Evolutionary conservation across 495 filamentous ascomycete species (phyloP), one percentile per base, ranked within the genome.

Genomic region (Aspergillus nanangensis): DNA sequence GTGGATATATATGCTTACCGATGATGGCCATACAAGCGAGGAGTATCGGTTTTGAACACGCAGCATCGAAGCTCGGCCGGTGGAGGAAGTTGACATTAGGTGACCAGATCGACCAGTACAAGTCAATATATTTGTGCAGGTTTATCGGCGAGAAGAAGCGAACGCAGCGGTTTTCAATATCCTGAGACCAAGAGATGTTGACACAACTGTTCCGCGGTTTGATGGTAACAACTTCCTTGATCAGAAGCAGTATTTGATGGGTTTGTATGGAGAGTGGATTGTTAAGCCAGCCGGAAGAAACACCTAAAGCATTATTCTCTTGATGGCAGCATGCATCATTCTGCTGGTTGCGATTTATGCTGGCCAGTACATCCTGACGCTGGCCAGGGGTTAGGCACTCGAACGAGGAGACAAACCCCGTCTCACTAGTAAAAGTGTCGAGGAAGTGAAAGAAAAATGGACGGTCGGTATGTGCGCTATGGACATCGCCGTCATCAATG

Each of bases 101-200:
- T 23, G 57, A 46, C 57, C 57, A 58, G 9, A 61, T 51, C 5
- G 54, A 48, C 57, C 57, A 61, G 14, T 53, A 61, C 3, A 53
- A 41, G 0, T 41, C 45, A 1, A 61, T 39, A 11, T 40, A 53
- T 11, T 41, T 46, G 15, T 51, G 50, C 8, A 61, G 11, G 21
- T 58, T 61, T 0, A 42, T 18, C 2, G 57, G 54, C 0, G 57
- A 57, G 22, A 60, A 60, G 36, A 60, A 60, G 35, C 48, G 48
- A 13, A 55, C 17, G 22, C 54, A 58, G 5, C 45, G 27, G 24
- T 49, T 20, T n/a, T 50, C 48, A 3, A 57, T 42, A 1, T 42
- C 27, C 1, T 51, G 32, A 29, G 57, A 55, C 57, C 57, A 60
- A 10, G 52, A 42, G 5, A 60, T 35, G 1, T 47, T 57, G 32